Conservation (phyloP, 176 grass and related monocot genomes). For the Oryza nivara region DNA sequence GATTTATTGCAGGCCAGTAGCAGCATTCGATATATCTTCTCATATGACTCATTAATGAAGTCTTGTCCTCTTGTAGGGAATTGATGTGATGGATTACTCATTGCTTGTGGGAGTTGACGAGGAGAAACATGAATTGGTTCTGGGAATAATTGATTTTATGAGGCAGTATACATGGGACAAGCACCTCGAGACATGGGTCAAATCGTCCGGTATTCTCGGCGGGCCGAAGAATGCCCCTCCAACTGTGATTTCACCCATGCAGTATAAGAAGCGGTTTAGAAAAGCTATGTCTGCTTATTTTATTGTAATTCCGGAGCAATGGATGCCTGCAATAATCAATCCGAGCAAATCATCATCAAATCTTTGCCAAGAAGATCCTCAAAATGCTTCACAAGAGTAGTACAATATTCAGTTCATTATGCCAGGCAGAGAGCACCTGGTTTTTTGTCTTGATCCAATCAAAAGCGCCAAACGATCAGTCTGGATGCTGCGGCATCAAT, state of each 20-base stretch:
- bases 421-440: background rate
- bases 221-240: constrained; percentile 75
- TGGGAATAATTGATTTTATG: constrained; percentile 99
- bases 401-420: constrained; percentile 6
- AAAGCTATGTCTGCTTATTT: constrained; percentile 99
- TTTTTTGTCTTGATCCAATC: constrained; percentile 25
- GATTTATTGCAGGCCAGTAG: background rate
- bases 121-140: constrained; percentile 86
- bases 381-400: constrained; percentile 47
- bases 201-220: constrained; percentile 83
- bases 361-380: constrained; percentile 45
- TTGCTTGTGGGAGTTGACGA: constrained; percentile 98
- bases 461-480: constrained; percentile 3
- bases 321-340: constrained; percentile 66
- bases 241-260: constrained; percentile 92
- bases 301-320: constrained; percentile 96
- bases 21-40: background rate
- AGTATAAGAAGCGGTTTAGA: constrained; percentile 94
- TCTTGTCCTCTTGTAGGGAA: constrained; percentile 60
- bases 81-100: constrained; percentile 99
- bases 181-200: constrained; percentile 98
- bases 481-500: constrained; percentile 9
- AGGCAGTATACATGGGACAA: constrained; percentile 99
- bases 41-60: constrained; percentile 25
- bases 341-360: constrained; percentile 57